Evolutionary conservation across 2,329 filamentous ascomycete species (phyloP).

Genomic region (Phyllosticta ampelicida): DNA sequence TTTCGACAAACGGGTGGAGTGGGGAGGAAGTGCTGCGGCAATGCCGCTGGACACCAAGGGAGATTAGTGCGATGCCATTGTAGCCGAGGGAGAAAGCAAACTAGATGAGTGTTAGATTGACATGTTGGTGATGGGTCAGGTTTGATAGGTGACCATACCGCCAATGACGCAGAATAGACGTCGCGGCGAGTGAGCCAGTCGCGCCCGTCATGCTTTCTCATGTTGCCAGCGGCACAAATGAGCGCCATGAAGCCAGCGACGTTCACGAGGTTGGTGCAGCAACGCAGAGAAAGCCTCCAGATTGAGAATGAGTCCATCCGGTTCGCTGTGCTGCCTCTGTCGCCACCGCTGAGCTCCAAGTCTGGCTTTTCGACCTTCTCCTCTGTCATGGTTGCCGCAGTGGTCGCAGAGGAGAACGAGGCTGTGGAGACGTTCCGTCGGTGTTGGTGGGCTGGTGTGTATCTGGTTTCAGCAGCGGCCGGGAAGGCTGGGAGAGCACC

Average conservation of each 20-base stretch:
- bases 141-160: conserved; percentile 10
- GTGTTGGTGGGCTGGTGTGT: background rate
- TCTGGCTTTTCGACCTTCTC: background rate
- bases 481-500: background rate
- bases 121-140: background rate
- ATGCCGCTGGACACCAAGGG: conserved; percentile 16
- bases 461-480: background rate
- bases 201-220: conserved; percentile 3
- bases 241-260: conserved; percentile 24
- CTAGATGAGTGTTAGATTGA: background rate
- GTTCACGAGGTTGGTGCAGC: conserved; percentile 16
- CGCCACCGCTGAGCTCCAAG: conserved; percentile 15
- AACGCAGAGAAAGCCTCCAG: conserved; percentile 21
- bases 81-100: conserved; percentile 22
- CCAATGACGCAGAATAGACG: conserved; percentile 19
- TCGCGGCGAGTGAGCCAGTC: conserved; percentile 14
- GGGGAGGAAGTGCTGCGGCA: conserved; percentile 14
- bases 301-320: background rate
- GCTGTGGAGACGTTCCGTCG: background rate
- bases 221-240: conserved; percentile 15
- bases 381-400: background rate
- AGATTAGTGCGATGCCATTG: conserved; percentile 18
- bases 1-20: conserved; percentile 22
- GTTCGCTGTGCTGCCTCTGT: background rate
- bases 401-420: background rate